Conservation (phyloP, 805 yeast species). For the Schwanniomyces pseudopolymorphus region DNA sequence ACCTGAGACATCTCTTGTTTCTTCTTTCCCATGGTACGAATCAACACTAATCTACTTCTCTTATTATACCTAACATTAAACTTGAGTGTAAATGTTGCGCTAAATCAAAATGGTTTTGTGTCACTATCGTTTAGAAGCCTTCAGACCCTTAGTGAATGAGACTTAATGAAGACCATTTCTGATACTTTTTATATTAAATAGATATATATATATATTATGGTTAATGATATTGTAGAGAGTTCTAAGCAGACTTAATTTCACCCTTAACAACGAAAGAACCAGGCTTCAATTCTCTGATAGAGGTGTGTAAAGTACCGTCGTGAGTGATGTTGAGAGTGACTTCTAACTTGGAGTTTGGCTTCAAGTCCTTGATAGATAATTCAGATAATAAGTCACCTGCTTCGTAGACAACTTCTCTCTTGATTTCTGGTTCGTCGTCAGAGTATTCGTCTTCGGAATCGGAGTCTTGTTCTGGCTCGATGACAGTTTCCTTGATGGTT, state of each 20-base stretch:
- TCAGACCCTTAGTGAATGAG: too few species aligned
- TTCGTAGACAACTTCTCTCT: slow-evolving; percentile 69
- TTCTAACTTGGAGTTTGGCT: slow-evolving; percentile 66
- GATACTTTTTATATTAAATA: slow-evolving; percentile 2
- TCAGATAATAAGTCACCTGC: slow-evolving; percentile 78
- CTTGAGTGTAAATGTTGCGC: slow-evolving; percentile 1
- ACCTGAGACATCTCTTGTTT: slow-evolving; percentile 47
- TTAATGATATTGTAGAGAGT: neutral
- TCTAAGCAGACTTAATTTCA: slow-evolving; percentile 33
- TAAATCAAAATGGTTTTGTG: slow-evolving; percentile 1
- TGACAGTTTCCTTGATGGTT: slow-evolving; percentile 74
- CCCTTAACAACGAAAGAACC: slow-evolving; percentile 58
- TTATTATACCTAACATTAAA: neutral
- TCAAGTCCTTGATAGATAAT: slow-evolving; percentile 68
- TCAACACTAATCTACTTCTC: neutral
- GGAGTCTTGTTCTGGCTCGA: slow-evolving; percentile 63
- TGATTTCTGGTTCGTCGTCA: slow-evolving; percentile 90
- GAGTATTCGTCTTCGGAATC: slow-evolving; percentile 47
- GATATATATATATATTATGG: neutral
- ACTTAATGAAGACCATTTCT: neutral
- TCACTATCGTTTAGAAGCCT: too few species aligned
- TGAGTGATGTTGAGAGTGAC: slow-evolving; percentile 62
- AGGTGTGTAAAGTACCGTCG: slow-evolving; percentile 63
- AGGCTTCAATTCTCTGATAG: slow-evolving; percentile 65
- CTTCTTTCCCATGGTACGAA: slow-evolving; percentile 38